Conservation (phyloP, 208 protist species). For the Acanthamoeba culbertsoni region DNA sequence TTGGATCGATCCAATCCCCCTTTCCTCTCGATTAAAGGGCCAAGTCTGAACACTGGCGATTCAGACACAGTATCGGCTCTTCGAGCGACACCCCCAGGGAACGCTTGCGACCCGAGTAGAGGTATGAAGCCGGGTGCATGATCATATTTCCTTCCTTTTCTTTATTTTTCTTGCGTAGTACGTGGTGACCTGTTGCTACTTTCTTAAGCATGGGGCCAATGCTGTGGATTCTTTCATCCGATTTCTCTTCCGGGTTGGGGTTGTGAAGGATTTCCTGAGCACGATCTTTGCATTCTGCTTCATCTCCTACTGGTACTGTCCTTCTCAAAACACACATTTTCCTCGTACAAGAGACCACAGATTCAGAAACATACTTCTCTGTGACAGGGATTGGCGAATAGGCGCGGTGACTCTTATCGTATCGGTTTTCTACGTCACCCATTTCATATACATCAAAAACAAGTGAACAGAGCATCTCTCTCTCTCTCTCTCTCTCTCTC, state of each 20-base stretch:
- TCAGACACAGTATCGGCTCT: not conserved
- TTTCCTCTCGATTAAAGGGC: no score
- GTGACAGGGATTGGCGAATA: not conserved
- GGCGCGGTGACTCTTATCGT: not conserved
- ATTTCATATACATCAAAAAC: conserved; percentile 29
- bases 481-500: no score
- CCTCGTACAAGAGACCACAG: not conserved
- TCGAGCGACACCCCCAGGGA: not conserved
- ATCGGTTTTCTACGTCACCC: not conserved
- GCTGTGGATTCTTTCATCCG: conserved; percentile 6
- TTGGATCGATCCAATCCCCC: no score
- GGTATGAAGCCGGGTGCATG: not conserved
- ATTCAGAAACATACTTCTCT: not conserved
- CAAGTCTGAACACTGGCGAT: no score
- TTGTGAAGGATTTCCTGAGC: conserved; percentile 5
- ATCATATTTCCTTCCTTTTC: not conserved
- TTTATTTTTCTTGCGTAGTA: not conserved
- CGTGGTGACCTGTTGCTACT: not conserved
- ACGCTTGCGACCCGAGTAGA: not conserved
- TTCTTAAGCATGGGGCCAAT: not conserved
- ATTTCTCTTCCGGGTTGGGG: not conserved
- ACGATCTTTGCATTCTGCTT: not conserved
- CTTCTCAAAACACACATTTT: not conserved
- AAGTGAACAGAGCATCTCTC: not conserved
- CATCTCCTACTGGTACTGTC: not conserved